Conservation (phyloP, 192 early-diverging fungal genomes). For the Backusella luteola region DNA sequence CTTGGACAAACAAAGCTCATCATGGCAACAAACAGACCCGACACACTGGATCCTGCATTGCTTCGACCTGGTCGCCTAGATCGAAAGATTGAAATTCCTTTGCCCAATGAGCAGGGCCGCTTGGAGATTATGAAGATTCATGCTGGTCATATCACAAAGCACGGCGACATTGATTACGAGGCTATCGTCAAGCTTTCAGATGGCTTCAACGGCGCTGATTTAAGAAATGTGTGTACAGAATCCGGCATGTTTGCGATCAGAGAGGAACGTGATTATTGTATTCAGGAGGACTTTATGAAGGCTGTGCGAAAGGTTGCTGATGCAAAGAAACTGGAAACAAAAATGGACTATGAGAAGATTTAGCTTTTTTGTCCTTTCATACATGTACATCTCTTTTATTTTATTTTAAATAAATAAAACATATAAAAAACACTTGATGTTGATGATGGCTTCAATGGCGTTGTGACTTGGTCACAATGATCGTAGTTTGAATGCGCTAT, state of each 20-base stretch:
- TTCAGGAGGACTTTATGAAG: constrained; percentile 99
- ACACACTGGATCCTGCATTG: constrained; percentile 97
- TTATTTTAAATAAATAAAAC: background rate
- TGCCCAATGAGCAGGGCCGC: constrained; percentile 97
- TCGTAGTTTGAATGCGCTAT: too few species aligned
- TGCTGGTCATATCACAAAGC: constrained; percentile 88
- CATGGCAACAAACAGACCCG: constrained; percentile 99
- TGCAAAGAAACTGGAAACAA: constrained; percentile 93
- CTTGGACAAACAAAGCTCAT: constrained; percentile 98
- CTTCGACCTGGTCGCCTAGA: constrained; percentile 95
- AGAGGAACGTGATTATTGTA: constrained; percentile 94
- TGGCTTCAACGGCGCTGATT: constrained; percentile 98
- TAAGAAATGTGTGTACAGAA: constrained; percentile 99
- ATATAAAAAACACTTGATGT: too few species aligned
- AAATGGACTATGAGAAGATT: constrained; percentile 86
- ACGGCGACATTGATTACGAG: constrained; percentile 97
- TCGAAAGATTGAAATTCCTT: constrained; percentile 97
- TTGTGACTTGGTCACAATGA: too few species aligned
- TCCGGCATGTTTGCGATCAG: constrained; percentile 99
- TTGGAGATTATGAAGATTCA: constrained; percentile 99
- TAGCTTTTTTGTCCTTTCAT: constrained; percentile 34
- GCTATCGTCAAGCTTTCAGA: constrained; percentile 97
- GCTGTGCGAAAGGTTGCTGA: constrained; percentile 98
- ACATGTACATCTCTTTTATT: background rate
- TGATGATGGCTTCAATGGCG: too few species aligned